A percentile compares a stretch with the other conserved stretches of the same genome.
phyloP scores from a whole-genome alignment of 2,329 filamentous ascomycete genomes.

The Triangularia setosa region DNA sequence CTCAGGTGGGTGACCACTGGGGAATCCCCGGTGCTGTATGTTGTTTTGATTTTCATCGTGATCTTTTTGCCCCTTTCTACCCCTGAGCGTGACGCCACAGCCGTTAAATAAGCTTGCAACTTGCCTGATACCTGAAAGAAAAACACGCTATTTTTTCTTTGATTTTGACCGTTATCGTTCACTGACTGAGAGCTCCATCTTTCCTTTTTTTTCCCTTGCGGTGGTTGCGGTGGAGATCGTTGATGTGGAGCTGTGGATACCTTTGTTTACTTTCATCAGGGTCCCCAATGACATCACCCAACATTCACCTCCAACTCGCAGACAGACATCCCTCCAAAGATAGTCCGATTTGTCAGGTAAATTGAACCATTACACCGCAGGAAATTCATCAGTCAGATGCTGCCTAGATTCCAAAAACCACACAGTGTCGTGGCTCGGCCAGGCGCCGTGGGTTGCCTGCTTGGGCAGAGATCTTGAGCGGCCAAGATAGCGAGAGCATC shows the following conservation, averaged over 20 bases:
- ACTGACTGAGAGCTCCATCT: background rate
- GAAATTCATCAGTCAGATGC: background rate
- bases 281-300: background rate
- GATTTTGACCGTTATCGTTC: background rate
- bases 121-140: background rate
- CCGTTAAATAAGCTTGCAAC: background rate
- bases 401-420: background rate
- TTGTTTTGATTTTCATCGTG: background rate
- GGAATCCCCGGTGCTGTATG: background rate
- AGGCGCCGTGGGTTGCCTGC: background rate
- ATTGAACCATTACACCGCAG: background rate
- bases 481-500: background rate
- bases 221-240: background rate
- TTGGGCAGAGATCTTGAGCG: background rate
- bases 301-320: background rate
- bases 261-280: background rate
- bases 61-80: background rate
- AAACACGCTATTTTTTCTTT: background rate
- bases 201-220: background rate
- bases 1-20: background rate
- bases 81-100: background rate
- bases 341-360: background rate
- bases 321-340: background rate
- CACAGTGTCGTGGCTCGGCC: background rate
- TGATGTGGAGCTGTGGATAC: background rate